These are phyloP conservation scores for Aspergillus cristatus DNA, from an alignment of 495 filamentous ascomycete species.

Conservation along the genomic window DNA sequence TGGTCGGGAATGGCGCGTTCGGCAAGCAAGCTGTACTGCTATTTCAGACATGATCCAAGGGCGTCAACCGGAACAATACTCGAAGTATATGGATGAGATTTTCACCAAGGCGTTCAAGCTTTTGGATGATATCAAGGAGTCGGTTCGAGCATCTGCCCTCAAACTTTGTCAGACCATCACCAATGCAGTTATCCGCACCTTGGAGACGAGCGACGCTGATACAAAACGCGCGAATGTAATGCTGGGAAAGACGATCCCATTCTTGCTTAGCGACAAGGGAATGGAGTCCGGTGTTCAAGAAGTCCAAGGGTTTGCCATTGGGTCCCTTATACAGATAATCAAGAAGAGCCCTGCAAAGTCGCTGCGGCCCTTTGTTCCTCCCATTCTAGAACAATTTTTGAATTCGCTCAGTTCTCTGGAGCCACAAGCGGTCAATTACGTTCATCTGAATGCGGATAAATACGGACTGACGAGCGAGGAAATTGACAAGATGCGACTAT, in stretches of 20 bases:
- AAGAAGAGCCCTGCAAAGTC: conserved; percentile 67
- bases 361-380: conserved; percentile 69
- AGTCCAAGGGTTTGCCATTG: conserved; percentile 62
- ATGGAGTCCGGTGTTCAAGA: conserved; percentile 82
- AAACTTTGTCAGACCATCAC: conserved; percentile 75
- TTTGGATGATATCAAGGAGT: conserved; percentile 89
- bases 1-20: conserved; percentile 83
- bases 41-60: conserved; percentile 80
- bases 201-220: conserved; percentile 71
- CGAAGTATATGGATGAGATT: conserved; percentile 73
- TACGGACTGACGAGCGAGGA: conserved; percentile 73
- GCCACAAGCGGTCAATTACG: conserved; percentile 77
- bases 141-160: conserved; percentile 71
- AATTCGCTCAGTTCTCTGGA: conserved; percentile 78
- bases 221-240: conserved; percentile 61
- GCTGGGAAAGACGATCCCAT: conserved; percentile 77
- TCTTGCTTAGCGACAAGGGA: conserved; percentile 79
- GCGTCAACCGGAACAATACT: conserved; percentile 64
- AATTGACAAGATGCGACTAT: conserved; percentile 76
- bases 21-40: conserved; percentile 85
- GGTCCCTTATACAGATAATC: conserved; percentile 75
- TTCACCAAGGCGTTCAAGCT: conserved; percentile 72
- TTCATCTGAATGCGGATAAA: conserved; percentile 80
- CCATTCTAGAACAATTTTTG: conserved; percentile 71
- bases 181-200: conserved; percentile 67